Conservation (phyloP, 2,329 filamentous ascomycete genomes). For the Aspergillus fumigatus region DNA sequence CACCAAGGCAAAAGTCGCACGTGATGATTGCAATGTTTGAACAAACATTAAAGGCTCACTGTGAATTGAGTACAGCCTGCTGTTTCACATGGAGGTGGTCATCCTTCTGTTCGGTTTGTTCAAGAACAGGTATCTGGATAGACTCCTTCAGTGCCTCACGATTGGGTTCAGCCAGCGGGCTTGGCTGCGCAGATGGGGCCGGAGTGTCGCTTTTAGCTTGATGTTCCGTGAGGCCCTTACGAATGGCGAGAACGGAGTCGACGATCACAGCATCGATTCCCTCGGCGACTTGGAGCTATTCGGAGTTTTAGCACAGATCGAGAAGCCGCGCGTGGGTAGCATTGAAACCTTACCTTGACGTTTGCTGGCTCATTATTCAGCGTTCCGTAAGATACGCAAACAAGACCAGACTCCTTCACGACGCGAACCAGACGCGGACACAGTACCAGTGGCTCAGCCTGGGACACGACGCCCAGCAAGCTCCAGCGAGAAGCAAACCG, state of each 20-base stretch:
- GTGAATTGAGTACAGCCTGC: not conserved
- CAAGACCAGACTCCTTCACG: slow-evolving; percentile 88
- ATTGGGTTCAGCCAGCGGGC: slow-evolving; percentile 19
- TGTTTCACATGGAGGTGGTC: slow-evolving; percentile 15
- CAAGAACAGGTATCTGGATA: slow-evolving; percentile 23
- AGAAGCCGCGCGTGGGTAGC: not conserved
- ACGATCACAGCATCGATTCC: slow-evolving; percentile 98
- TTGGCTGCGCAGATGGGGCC: slow-evolving; percentile 18
- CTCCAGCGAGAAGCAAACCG: slow-evolving; percentile 95
- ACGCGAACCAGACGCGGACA: slow-evolving; percentile 85
- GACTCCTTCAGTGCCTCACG: slow-evolving; percentile 17
- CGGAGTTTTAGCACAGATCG: slow-evolving; percentile 8
- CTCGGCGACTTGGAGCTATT: slow-evolving; percentile 79
- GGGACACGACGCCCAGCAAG: slow-evolving; percentile 80
- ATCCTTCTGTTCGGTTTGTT: slow-evolving; percentile 19
- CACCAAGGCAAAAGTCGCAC: not conserved
- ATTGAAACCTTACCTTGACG: slow-evolving; percentile 65
- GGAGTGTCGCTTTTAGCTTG: slow-evolving; percentile 23
- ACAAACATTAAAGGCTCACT: not conserved
- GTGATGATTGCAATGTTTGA: not conserved
- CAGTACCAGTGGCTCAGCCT: slow-evolving; percentile 82
- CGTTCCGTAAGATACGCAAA: slow-evolving; percentile 91
- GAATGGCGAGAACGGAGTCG: slow-evolving; percentile 87
- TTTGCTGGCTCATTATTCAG: slow-evolving; percentile 83
- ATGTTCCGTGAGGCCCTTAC: slow-evolving; percentile 70